Evolutionary conservation across 2,329 filamentous ascomycete genomes (phyloP).

Genomic region (Fusarium sp.): DNA sequence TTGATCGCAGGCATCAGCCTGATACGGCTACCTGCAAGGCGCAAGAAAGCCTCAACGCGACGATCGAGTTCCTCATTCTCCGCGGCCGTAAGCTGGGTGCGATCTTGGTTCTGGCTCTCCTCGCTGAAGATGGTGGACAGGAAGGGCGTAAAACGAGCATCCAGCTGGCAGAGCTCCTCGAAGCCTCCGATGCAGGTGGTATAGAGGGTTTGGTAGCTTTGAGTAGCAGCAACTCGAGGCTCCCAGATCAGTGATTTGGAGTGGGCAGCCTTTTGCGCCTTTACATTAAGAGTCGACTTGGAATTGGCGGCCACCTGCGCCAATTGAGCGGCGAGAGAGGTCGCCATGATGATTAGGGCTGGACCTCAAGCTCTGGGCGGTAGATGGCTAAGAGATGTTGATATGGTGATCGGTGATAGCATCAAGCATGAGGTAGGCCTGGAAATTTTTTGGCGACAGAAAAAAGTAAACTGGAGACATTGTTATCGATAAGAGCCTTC

Average conservation of each 20-base stretch:
- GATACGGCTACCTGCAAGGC: constrained; percentile 79
- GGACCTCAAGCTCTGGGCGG: constrained; percentile 42
- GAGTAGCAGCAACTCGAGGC: constrained; percentile 81
- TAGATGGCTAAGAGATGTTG: constrained; percentile 38
- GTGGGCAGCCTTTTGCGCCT: constrained; percentile 91
- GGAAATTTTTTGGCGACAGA: constrained; percentile 49
- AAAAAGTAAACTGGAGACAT: constrained; percentile 37
- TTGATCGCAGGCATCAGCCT: constrained; percentile 89
- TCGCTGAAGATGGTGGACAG: constrained; percentile 87
- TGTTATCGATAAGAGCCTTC: constrained; percentile 50
- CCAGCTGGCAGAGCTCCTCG: constrained; percentile 88
- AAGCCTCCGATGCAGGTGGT: constrained; percentile 90
- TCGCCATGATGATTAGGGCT: constrained; percentile 70
- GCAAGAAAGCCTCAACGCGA: constrained; percentile 84
- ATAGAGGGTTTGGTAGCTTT: constrained; percentile 91
- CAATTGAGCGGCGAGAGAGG: constrained; percentile 91
- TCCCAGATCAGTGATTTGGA: constrained; percentile 97
- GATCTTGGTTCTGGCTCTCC: constrained; percentile 89
- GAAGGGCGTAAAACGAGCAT: constrained; percentile 81
- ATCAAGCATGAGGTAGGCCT: constrained; percentile 39
- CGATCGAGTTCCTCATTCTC: constrained; percentile 87
- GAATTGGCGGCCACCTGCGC: constrained; percentile 91
- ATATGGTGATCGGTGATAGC: constrained; percentile 33
- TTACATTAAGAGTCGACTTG: constrained; percentile 90
- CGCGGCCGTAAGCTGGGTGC: constrained; percentile 81